These are phyloP conservation scores for Blastobotrys niveus DNA, from an alignment of 1,139 yeast species.

Conservation along the genomic window DNA sequence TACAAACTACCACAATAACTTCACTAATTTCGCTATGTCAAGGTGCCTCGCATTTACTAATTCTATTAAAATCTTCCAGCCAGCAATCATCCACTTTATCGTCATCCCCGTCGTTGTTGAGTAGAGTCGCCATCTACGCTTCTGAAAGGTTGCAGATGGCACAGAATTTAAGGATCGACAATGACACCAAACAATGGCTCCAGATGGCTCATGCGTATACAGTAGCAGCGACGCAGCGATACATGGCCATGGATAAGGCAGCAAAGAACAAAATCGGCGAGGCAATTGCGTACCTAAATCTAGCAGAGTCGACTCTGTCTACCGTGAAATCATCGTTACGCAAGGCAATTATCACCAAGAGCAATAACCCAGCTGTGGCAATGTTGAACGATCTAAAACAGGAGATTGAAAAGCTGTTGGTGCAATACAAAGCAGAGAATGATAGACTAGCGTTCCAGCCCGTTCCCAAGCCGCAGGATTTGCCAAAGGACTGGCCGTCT, in stretches of 20 bases:
- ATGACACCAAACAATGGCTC: constrained; percentile 28
- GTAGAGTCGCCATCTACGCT: constrained; percentile 34
- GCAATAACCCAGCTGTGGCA: background rate
- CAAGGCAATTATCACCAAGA: background rate
- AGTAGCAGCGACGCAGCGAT: constrained; percentile 29
- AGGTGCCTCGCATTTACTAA: constrained; percentile 31
- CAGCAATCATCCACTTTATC: background rate
- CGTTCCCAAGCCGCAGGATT: constrained; percentile 29
- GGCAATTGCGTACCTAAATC: constrained; percentile 29
- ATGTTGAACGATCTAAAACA: constrained; percentile 12
- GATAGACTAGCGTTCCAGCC: constrained; percentile 32
- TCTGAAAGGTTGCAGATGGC: constrained; percentile 32
- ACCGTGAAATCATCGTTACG: background rate
- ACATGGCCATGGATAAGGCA: constrained; percentile 31
- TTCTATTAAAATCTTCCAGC: constrained; percentile 25
- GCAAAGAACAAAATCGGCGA: constrained; percentile 29
- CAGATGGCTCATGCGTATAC: constrained; percentile 26
- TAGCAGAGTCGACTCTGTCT: constrained; percentile 15
- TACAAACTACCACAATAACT: constrained; percentile 26
- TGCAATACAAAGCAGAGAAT: constrained; percentile 29
- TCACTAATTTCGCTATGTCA: constrained; percentile 27
- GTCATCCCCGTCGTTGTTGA: constrained; percentile 27
- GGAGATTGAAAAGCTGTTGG: constrained; percentile 19
- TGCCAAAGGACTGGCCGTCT: constrained; percentile 32
- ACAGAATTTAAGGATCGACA: constrained; percentile 16